A percentile compares a stretch with the other conserved stretches of the same genome.
phyloP scores from a whole-genome alignment of 2,329 filamentous ascomycete genomes.

The Orbilia oligospora region DNA sequence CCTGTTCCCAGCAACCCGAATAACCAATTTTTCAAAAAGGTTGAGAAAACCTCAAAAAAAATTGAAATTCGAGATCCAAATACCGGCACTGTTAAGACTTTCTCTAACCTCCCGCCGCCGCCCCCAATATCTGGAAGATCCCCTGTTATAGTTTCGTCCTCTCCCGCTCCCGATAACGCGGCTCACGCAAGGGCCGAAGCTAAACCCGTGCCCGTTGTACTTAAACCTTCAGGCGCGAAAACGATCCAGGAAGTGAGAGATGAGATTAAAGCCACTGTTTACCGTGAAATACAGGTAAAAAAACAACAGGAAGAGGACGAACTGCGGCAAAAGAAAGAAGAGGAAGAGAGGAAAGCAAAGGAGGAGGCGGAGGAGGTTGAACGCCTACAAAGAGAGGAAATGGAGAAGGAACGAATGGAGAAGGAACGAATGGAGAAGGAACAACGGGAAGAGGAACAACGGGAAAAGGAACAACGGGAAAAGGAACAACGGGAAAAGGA shows the following conservation, averaged over 20 bases:
- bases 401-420: conserved; percentile 63
- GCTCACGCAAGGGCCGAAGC: conserved; percentile 81
- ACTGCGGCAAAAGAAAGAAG: conserved; percentile 77
- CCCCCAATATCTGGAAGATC: conserved; percentile 74
- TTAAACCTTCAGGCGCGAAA: conserved; percentile 78
- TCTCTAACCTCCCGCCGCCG: conserved; percentile 66
- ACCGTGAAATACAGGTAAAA: conserved; percentile 75
- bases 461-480: conserved; percentile 65
- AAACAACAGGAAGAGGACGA: neutral
- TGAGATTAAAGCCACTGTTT: conserved; percentile 80
- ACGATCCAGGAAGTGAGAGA: conserved; percentile 85
- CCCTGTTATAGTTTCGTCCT: conserved; percentile 78
- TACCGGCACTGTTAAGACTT: conserved; percentile 57
- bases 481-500: conserved; percentile 63
- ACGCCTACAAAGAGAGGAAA: conserved; percentile 74
- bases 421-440: conserved; percentile 65
- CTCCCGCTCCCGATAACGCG: conserved; percentile 74
- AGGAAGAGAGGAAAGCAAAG: conserved; percentile 78
- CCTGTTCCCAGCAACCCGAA: conserved; percentile 70
- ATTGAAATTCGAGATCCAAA: conserved; percentile 63
- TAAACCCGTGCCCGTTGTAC: conserved; percentile 79
- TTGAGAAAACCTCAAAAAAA: conserved; percentile 69
- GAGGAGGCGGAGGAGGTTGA: conserved; percentile 74
- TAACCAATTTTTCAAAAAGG: conserved; percentile 72
- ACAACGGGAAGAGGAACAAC: no score